Percentiles rank a stretch among this genome's conserved stretches.
These are phyloP conservation scores for Verticillium longisporum DNA, from an alignment of 2,329 filamentous ascomycete genomes.

Conservation along the genomic window DNA sequence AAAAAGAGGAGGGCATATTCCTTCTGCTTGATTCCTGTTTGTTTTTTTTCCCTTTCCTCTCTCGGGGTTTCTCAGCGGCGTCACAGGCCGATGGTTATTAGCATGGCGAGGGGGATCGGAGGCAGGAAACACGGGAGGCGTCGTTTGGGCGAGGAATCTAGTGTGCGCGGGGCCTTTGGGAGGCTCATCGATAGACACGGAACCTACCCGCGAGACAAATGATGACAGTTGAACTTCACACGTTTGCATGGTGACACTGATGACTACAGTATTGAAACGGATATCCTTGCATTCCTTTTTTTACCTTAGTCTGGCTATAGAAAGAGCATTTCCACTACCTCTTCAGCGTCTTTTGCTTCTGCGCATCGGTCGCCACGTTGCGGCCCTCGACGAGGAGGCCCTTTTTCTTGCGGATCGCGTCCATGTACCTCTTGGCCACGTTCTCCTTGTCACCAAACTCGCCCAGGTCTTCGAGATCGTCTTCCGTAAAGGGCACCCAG, in stretches of 20 bases:
- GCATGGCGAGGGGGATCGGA: neutral
- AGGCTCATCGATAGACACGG: neutral
- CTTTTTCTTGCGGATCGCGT: conserved; percentile 79
- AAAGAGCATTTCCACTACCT: conserved; percentile 28
- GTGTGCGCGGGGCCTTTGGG: neutral
- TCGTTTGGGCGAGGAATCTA: neutral
- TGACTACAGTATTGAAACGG: no score
- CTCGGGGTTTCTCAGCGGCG: neutral
- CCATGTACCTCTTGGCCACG: conserved; percentile 93
- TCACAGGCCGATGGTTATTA: neutral
- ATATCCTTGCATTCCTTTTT: no score
- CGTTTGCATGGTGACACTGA: neutral
- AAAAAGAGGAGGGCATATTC: neutral
- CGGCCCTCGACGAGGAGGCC: conserved; percentile 77
- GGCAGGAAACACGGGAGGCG: neutral
- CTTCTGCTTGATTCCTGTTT: neutral
- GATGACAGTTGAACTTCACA: neutral
- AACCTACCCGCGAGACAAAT: neutral
- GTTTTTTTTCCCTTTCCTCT: neutral
- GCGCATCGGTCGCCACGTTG: conserved; percentile 73
- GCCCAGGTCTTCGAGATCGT: conserved; percentile 91
- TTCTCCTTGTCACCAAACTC: conserved; percentile 93
- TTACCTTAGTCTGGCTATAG: no score
- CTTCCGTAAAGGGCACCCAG: conserved; percentile 95
- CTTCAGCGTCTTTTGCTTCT: conserved; percentile 78